Evolutionary conservation across 1,284 basidiomycete species (phyloP).

Genomic region (Sphagnurus paluster): DNA sequence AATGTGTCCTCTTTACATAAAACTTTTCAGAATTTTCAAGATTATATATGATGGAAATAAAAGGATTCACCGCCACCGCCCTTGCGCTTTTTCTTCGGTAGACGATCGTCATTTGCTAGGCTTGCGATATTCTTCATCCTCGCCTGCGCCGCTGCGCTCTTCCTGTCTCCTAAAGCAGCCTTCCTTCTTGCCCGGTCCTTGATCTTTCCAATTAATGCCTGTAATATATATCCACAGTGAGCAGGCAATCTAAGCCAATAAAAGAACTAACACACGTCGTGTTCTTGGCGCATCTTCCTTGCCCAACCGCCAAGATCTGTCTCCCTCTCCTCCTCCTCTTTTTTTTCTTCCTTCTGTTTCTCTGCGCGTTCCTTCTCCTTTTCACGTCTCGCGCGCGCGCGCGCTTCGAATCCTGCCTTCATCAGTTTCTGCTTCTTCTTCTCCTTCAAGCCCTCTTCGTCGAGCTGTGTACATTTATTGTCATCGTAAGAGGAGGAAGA

Average conservation of each 20-base stretch:
- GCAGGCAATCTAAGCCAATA: not conserved
- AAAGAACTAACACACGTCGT: constrained; percentile 59
- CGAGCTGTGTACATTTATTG: constrained; percentile 52
- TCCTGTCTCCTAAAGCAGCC: constrained; percentile 86
- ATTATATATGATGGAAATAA: not conserved
- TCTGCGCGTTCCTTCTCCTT: constrained; percentile 85
- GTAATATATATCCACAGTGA: constrained; percentile 4
- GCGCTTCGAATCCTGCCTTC: constrained; percentile 95
- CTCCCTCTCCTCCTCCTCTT: constrained; percentile 80
- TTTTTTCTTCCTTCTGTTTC: constrained; percentile 68
- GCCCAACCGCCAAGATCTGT: constrained; percentile 76
- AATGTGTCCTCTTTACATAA: constrained; percentile 81
- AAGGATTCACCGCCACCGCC: constrained; percentile 63
- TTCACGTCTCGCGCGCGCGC: constrained; percentile 83
- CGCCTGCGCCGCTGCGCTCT: constrained; percentile 94
- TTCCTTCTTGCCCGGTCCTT: constrained; percentile 82
- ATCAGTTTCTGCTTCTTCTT: constrained; percentile 92
- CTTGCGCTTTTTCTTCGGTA: constrained; percentile 80
- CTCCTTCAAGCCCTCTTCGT: constrained; percentile 92
- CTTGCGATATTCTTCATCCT: constrained; percentile 97
- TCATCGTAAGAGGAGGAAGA: not conserved
- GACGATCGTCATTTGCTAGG: constrained; percentile 82
- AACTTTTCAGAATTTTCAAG: not conserved
- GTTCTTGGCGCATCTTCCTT: constrained; percentile 67
- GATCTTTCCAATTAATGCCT: constrained; percentile 83